Evolutionary conservation across 2,329 filamentous ascomycete species (phyloP).

Genomic region (Tothia fuscella): DNA sequence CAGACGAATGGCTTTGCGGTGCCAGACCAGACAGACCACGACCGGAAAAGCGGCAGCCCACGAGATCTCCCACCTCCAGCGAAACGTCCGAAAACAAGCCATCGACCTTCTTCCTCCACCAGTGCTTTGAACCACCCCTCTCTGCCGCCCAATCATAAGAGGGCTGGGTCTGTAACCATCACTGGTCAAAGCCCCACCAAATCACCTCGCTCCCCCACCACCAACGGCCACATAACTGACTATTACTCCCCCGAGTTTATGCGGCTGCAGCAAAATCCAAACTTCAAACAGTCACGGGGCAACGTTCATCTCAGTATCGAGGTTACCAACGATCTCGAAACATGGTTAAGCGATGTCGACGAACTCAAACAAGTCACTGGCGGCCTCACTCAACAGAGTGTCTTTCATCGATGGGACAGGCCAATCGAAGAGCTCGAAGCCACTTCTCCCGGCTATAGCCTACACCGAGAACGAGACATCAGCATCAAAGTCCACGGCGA

Average conservation of each 20-base stretch:
- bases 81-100: conserved; percentile 73
- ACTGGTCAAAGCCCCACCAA: conserved; percentile 66
- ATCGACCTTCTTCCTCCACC: conserved; percentile 61
- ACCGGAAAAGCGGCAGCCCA: conserved; percentile 40
- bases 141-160: conserved; percentile 52
- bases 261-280: conserved; percentile 55
- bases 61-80: conserved; percentile 47
- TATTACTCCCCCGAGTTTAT: conserved; percentile 67
- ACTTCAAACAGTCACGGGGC: conserved; percentile 44
- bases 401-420: conserved; percentile 53
- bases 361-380: conserved; percentile 57
- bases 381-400: conserved; percentile 48
- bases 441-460: conserved; percentile 38
- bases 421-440: conserved; percentile 42
- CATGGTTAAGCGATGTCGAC: conserved; percentile 66
- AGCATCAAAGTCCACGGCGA: conserved; percentile 39
- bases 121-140: conserved; percentile 51
- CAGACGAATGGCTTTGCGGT: conserved; percentile 54
- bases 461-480: conserved; percentile 41
- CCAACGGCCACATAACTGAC: conserved; percentile 51
- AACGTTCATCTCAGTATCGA: conserved; percentile 69
- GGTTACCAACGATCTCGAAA: conserved; percentile 61
- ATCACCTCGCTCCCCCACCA: conserved; percentile 50
- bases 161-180: conserved; percentile 43
- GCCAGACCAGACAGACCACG: conserved; percentile 38